Conservation (phyloP, 1,284 basidiomycete genomes). For the Ustilago loliicola region DNA sequence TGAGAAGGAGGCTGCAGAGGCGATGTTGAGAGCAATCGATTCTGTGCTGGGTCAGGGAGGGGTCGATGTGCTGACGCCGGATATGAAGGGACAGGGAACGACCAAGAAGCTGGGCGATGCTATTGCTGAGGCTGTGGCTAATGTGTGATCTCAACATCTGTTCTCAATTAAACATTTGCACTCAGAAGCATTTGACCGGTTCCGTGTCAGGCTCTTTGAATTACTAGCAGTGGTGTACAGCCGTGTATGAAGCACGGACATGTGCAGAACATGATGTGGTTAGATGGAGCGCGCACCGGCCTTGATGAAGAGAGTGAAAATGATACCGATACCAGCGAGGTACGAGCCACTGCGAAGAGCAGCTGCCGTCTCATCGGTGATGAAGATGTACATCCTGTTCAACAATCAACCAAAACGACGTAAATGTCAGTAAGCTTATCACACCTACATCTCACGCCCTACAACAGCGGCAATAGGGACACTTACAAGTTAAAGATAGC, state of each 20-base stretch:
- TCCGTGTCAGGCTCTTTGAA: neutral
- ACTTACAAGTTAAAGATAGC: constrained; percentile 57
- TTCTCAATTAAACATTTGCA: neutral
- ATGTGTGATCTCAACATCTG: constrained; percentile 4
- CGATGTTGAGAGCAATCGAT: constrained; percentile 75
- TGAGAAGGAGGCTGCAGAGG: constrained; percentile 74
- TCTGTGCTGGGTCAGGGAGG: constrained; percentile 58
- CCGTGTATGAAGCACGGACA: neutral
- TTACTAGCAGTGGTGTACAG: neutral
- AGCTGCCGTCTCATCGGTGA: constrained; percentile 26
- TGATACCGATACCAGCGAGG: constrained; percentile 45
- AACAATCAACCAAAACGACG: neutral
- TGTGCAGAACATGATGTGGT: neutral
- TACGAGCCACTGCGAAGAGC: constrained; percentile 30
- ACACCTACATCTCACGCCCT: neutral
- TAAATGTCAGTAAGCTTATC: neutral
- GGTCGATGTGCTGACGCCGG: constrained; percentile 32
- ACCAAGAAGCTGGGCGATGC: constrained; percentile 48
- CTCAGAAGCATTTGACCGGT: neutral
- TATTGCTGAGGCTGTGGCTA: constrained; percentile 36
- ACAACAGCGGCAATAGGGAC: neutral
- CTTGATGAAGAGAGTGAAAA: constrained; percentile 53
- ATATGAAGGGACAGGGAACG: constrained; percentile 49
- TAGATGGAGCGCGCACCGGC: constrained; percentile 33
- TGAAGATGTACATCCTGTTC: constrained; percentile 42